phyloP scores from a whole-genome alignment of 2,329 filamentous ascomycete species.

The Pseudonectria buxi region DNA sequence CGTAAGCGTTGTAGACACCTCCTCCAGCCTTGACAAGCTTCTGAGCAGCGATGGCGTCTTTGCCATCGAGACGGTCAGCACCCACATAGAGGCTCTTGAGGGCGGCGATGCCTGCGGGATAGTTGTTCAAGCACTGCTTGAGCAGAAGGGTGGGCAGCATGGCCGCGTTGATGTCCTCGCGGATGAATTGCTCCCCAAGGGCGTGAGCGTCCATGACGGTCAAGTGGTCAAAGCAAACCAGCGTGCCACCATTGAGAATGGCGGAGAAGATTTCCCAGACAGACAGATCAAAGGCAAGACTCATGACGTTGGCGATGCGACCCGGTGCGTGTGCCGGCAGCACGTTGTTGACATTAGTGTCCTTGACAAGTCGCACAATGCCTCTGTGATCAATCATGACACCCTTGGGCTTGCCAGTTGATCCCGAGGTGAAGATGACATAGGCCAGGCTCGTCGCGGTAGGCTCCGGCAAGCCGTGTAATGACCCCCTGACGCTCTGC shows the following conservation, averaged over 20 bases:
- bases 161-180: constrained; percentile 4
- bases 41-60: constrained; percentile 3
- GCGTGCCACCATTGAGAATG: constrained; percentile 7
- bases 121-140: constrained; percentile 13
- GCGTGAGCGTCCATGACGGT: constrained; percentile 2
- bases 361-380: constrained; percentile 1
- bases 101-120: constrained; percentile 1
- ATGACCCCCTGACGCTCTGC: background rate
- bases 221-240: constrained; percentile 8
- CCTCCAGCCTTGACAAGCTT: constrained; percentile 1
- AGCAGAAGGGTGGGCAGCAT: constrained; percentile 10
- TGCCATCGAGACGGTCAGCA: constrained; percentile 12
- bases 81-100: constrained; percentile 8
- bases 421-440: constrained; percentile 19
- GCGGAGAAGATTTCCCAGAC: constrained; percentile 6
- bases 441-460: constrained; percentile 11
- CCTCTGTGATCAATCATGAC: constrained; percentile 12
- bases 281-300: constrained; percentile 8
- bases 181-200: constrained; percentile 5
- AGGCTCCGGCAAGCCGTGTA: background rate
- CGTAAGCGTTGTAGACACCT: constrained; percentile 8
- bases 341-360: background rate
- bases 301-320: constrained; percentile 3
- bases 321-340: background rate
- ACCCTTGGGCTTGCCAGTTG: constrained; percentile 17